Conservation (phyloP, 495 filamentous ascomycete genomes). For the Choiromyces venosus region DNA sequence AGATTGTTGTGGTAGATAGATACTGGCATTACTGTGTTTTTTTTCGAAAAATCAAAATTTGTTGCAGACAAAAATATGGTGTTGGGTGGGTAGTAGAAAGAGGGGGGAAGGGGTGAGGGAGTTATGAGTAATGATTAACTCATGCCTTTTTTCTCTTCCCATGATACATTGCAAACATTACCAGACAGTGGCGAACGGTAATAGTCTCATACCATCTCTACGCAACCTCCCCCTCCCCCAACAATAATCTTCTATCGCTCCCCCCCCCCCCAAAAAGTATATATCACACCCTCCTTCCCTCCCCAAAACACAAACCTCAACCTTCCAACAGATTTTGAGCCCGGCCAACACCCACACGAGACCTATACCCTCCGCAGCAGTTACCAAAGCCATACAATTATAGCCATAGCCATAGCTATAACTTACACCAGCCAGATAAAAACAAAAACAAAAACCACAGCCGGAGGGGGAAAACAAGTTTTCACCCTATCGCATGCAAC, state of each 20-base stretch:
- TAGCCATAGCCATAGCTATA: too few species aligned
- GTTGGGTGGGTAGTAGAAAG: background rate
- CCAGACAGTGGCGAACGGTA: background rate
- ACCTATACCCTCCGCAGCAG: background rate
- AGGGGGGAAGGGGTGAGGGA: background rate
- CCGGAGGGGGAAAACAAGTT: background rate
- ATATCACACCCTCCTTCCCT: background rate
- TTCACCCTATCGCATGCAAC: background rate
- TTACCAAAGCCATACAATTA: background rate
- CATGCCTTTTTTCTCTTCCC: background rate
- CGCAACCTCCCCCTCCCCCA: too few species aligned
- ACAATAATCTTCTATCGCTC: background rate
- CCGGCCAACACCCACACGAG: background rate
- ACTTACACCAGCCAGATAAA: background rate
- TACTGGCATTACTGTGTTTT: background rate
- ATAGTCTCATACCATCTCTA: background rate
- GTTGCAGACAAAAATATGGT: background rate
- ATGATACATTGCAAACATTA: background rate
- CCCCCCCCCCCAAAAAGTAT: background rate
- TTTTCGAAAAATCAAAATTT: background rate
- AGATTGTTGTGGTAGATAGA: background rate
- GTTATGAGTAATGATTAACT: background rate
- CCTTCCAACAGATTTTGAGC: background rate
- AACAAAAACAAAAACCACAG: background rate
- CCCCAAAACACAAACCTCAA: background rate